Conservation (phyloP, 1,139 yeast genomes). For the Yamadazyma triangularis region DNA sequence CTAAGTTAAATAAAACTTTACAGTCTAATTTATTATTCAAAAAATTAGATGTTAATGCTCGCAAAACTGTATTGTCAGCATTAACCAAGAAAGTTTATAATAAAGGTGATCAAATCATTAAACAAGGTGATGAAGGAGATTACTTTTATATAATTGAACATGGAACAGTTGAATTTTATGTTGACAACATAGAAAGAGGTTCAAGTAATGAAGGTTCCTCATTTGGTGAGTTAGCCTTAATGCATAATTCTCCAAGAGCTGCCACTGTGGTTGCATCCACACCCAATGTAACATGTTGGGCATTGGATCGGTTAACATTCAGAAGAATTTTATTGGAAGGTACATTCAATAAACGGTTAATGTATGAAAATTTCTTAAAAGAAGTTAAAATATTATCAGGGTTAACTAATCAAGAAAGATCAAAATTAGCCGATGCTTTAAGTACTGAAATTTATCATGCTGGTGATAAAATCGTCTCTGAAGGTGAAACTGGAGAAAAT, state of each 20-base stretch:
- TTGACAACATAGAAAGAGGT: slow-evolving; percentile 69
- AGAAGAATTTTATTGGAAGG: slow-evolving; percentile 87
- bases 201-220: slow-evolving; percentile 81
- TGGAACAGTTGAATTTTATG: slow-evolving; percentile 79
- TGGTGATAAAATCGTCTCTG: slow-evolving; percentile 73
- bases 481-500: slow-evolving; percentile 90
- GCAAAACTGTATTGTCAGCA: slow-evolving; percentile 76
- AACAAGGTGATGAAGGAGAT: slow-evolving; percentile 97
- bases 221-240: slow-evolving; percentile 93
- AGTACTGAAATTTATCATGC: slow-evolving; percentile 69
- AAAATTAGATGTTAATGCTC: slow-evolving; percentile 69
- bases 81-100: slow-evolving; percentile 65
- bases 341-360: slow-evolving; percentile 81
- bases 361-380: slow-evolving; percentile 86
- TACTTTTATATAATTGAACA: slow-evolving; percentile 83
- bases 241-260: slow-evolving; percentile 97
- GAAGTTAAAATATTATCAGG: slow-evolving; percentile 76
- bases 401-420: slow-evolving; percentile 78
- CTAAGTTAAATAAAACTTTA: slow-evolving; percentile 65
- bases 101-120: slow-evolving; percentile 65
- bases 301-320: slow-evolving; percentile 88
- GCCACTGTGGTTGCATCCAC: slow-evolving; percentile 83
- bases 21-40: slow-evolving; percentile 78
- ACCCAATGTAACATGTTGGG: slow-evolving; percentile 70
- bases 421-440: slow-evolving; percentile 91